Conservation (phyloP, 1,284 basidiomycete genomes). For the Ustilago trichophora region DNA sequence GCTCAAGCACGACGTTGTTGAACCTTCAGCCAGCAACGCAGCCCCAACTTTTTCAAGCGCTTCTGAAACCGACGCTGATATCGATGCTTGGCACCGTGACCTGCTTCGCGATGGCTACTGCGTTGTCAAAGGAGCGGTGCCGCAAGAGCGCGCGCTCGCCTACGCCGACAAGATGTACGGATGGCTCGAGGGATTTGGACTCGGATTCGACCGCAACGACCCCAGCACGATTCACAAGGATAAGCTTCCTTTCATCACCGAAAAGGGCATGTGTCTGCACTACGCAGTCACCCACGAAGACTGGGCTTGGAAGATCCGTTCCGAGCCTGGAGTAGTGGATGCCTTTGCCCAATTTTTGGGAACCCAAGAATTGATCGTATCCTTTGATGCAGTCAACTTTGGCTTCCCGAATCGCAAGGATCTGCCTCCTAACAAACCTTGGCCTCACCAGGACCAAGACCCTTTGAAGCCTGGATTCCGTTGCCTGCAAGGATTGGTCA, state of each 20-base stretch:
- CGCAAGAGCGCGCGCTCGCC: slow-evolving; percentile 54
- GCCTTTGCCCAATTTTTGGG: slow-evolving; percentile 67
- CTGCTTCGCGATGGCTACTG: slow-evolving; percentile 59
- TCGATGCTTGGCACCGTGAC: slow-evolving; percentile 37
- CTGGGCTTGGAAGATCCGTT: slow-evolving; percentile 67
- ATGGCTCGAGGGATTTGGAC: slow-evolving; percentile 66
- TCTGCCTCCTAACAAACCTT: slow-evolving; percentile 55
- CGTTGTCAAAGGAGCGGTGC: slow-evolving; percentile 65
- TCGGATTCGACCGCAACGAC: slow-evolving; percentile 67
- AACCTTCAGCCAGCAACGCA: neutral
- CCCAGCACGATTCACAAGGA: slow-evolving; percentile 64
- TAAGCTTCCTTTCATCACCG: slow-evolving; percentile 63
- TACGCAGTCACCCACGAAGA: slow-evolving; percentile 67
- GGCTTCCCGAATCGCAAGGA: slow-evolving; percentile 17
- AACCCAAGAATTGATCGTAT: slow-evolving; percentile 67
- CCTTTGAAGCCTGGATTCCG: slow-evolving; percentile 65
- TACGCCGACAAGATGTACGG: slow-evolving; percentile 64
- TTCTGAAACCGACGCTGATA: slow-evolving; percentile 1
- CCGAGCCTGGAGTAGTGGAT: slow-evolving; percentile 65
- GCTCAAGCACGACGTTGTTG: slow-evolving; percentile 16
- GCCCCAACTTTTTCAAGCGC: neutral
- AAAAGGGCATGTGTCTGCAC: slow-evolving; percentile 60
- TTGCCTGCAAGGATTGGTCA: slow-evolving; percentile 68
- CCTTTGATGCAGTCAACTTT: slow-evolving; percentile 57
- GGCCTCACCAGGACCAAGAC: slow-evolving; percentile 68